Conservation (phyloP, 306 rosid genomes). For the Prunus kanzakura region DNA sequence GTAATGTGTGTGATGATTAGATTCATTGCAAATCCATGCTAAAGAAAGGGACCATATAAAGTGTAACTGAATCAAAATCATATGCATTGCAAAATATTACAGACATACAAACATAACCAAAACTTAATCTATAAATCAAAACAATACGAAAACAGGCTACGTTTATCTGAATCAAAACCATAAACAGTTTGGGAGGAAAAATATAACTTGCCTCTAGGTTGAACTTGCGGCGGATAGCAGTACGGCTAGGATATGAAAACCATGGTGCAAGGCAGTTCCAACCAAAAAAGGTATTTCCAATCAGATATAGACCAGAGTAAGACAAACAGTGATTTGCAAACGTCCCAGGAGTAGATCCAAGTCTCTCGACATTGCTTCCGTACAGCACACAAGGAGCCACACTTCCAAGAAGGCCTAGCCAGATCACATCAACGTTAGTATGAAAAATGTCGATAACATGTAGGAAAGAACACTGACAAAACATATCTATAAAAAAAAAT, state of each 20-base stretch:
- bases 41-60: neutral
- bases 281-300: conserved; percentile 73
- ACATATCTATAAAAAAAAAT: neutral
- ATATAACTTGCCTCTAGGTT: conserved; percentile 78
- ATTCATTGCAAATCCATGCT: neutral
- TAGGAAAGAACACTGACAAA: neutral
- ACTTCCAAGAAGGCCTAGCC: conserved; percentile 86
- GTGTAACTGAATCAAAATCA: neutral
- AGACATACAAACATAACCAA: neutral
- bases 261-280: conserved; percentile 80
- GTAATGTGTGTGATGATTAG: neutral
- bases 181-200: neutral
- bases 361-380: conserved; percentile 91
- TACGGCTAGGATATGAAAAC: conserved; percentile 77
- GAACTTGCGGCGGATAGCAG: conserved; percentile 78
- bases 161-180: neutral
- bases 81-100: neutral
- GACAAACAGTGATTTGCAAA: conserved; percentile 75
- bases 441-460: neutral
- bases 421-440: conserved; percentile 2
- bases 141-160: neutral
- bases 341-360: conserved; percentile 62
- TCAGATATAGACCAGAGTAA: conserved; percentile 63
- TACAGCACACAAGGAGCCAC: conserved; percentile 93
- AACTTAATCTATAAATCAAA: neutral